Evolutionary conservation across 345 rosid species (phyloP).

Genomic region (Cardamine occulta): DNA sequence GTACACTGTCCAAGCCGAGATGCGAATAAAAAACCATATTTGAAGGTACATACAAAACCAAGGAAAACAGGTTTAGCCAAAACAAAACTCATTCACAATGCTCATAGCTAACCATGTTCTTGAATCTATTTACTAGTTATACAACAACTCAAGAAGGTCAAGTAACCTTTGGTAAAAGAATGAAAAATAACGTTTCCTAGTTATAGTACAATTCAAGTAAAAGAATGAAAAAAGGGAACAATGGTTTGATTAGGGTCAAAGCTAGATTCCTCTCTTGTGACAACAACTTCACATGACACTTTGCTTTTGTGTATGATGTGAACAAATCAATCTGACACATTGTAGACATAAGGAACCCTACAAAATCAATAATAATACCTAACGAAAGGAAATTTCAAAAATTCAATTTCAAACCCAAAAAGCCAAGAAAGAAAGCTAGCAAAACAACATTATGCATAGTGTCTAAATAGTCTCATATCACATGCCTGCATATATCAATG

Average conservation of each 20-base stretch:
- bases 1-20: constrained; percentile 60
- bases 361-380: constrained; percentile 25
- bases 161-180: background rate
- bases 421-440: constrained; percentile 2
- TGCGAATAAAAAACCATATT: background rate
- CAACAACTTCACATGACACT: constrained; percentile 26
- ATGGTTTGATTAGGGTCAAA: constrained; percentile 23
- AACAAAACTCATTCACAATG: constrained; percentile 11
- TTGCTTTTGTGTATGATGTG: constrained; percentile 38
- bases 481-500: background rate
- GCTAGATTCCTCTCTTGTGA: constrained; percentile 25
- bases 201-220: background rate
- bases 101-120: background rate
- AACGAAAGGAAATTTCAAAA: constrained; percentile 1
- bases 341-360: constrained; percentile 21
- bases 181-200: background rate
- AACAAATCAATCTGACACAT: constrained; percentile 40
- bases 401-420: constrained; percentile 34
- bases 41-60: constrained; percentile 27
- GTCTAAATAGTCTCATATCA: constrained; percentile 33
- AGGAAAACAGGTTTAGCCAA: constrained; percentile 11
- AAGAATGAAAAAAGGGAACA: background rate
- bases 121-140: background rate
- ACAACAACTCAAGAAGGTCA: background rate
- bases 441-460: constrained; percentile 19